Conservation (phyloP, 1,284 basidiomycete species). For the Polyporus tsugae region DNA sequence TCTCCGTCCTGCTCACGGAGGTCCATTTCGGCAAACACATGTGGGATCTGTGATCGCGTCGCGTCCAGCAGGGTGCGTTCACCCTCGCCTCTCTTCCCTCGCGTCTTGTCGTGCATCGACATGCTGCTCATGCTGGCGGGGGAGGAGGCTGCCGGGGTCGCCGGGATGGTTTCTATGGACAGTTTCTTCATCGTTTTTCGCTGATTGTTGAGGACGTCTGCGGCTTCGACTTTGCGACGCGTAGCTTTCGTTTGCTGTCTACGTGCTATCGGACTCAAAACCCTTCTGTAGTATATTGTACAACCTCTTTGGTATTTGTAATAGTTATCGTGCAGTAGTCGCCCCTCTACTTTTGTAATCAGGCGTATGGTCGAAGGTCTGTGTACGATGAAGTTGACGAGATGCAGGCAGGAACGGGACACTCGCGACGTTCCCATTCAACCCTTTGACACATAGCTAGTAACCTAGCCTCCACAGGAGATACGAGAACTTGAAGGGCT, state of each 20-base stretch:
- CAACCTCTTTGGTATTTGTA: no score
- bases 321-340: no score
- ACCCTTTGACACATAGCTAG: no score
- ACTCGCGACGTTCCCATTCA: no score
- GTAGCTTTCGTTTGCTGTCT: not conserved
- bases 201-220: not conserved
- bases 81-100: no score
- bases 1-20: conserved; percentile 12
- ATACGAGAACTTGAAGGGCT: no score
- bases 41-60: conserved; percentile 1
- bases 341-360: no score
- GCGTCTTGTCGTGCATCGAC: not conserved
- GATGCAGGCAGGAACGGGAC: no score
- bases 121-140: not conserved
- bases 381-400: no score
- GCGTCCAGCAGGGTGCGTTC: not conserved
- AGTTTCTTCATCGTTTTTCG: conserved; percentile 3
- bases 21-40: conserved; percentile 11
- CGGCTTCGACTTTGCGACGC: not conserved
- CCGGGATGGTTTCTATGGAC: not conserved
- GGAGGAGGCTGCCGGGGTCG: not conserved
- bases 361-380: no score
- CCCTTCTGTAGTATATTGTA: no score
- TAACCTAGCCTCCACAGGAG: no score
- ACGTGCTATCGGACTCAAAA: not conserved